Evolutionary conservation across 2,329 filamentous ascomycete genomes (phyloP).

Genomic region (Cladophialophora carrionii): DNA sequence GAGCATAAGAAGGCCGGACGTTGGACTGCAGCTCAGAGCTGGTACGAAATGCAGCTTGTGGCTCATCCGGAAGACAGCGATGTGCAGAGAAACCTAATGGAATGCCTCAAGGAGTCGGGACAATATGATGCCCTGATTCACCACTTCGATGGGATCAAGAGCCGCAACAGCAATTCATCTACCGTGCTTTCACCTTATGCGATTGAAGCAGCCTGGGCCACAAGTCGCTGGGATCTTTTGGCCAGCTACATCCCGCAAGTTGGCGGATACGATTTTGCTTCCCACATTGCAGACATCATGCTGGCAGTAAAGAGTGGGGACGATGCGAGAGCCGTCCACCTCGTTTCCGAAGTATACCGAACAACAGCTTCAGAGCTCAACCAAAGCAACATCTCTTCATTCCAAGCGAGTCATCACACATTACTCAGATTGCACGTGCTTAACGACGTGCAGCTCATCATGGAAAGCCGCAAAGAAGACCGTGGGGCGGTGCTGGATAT

Average conservation of each 20-base stretch:
- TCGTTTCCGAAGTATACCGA: conserved; percentile 68
- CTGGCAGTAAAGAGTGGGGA: conserved; percentile 62
- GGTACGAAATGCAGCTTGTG: conserved; percentile 90
- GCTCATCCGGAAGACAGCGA: conserved; percentile 76
- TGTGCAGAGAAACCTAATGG: conserved; percentile 79
- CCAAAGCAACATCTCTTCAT: conserved; percentile 73
- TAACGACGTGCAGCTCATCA: conserved; percentile 72
- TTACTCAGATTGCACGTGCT: conserved; percentile 85
- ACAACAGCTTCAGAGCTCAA: conserved; percentile 75
- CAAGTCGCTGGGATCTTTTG: conserved; percentile 76
- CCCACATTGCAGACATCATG: conserved; percentile 72
- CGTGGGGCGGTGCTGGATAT: conserved; percentile 54
- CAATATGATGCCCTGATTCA: conserved; percentile 89
- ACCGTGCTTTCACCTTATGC: conserved; percentile 75
- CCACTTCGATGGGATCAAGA: conserved; percentile 75
- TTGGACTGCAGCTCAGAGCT: conserved; percentile 93
- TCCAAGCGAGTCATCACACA: conserved; percentile 82
- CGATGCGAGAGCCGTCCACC: conserved; percentile 56
- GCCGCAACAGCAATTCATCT: conserved; percentile 45
- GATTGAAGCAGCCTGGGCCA: conserved; percentile 90
- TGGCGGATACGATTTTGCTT: conserved; percentile 71
- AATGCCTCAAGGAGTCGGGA: conserved; percentile 90
- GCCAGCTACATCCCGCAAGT: conserved; percentile 63
- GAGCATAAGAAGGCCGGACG: conserved; percentile 90
- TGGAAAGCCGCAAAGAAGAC: conserved; percentile 56